Evolutionary conservation across 805 yeast species (phyloP).

Genomic region (Phaffomyces thermotolerans): DNA sequence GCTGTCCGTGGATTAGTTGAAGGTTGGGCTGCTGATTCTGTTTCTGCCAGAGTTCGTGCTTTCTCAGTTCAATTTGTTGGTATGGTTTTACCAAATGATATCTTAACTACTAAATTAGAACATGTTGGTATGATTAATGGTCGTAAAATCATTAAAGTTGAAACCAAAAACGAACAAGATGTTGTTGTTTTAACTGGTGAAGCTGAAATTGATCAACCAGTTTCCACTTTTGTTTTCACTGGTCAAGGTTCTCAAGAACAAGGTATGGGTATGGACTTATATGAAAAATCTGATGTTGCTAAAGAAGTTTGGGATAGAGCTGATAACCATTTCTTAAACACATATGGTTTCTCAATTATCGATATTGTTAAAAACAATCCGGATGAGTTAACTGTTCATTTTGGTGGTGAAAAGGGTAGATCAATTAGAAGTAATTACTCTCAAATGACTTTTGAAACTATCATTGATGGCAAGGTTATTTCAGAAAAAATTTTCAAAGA

Average conservation of each 20-base stretch:
- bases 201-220: constrained; percentile 98
- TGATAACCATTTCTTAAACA: constrained; percentile 82
- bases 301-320: constrained; percentile 97
- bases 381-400: constrained; percentile 88
- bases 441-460: constrained; percentile 95
- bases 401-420: constrained; percentile 97
- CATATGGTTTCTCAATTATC: constrained; percentile 95
- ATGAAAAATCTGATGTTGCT: constrained; percentile 85
- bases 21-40: constrained; percentile 97
- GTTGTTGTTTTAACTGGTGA: constrained; percentile 84
- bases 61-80: constrained; percentile 87
- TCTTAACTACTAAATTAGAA: constrained; percentile 77
- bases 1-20: constrained; percentile 92
- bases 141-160: constrained; percentile 92
- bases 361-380: constrained; percentile 96
- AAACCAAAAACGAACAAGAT: constrained; percentile 76
- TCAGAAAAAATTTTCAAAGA: constrained; percentile 95
- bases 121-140: constrained; percentile 99
- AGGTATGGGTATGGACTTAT: constrained; percentile 99
- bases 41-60: constrained; percentile 92
- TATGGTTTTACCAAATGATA: constrained; percentile 96
- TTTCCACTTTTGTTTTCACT: constrained; percentile 92
- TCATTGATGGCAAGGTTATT: constrained; percentile 74
- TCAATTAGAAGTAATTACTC: constrained; percentile 89
- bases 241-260: constrained; percentile 99